These are phyloP conservation scores for Trypanosoma brucei DNA, from an alignment of 208 protist genomes.

Conservation along the genomic window DNA sequence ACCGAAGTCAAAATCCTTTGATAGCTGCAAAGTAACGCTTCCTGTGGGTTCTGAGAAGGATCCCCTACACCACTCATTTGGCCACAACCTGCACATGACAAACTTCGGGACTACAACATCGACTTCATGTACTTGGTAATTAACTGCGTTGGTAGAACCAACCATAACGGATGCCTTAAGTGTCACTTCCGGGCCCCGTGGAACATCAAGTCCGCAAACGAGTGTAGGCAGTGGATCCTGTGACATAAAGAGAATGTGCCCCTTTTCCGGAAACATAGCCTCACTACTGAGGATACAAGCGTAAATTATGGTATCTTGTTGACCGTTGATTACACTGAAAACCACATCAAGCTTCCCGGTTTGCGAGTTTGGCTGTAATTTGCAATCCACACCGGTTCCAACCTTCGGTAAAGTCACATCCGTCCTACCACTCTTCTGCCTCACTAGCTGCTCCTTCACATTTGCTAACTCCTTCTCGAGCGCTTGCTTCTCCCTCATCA, in stretches of 20 bases:
- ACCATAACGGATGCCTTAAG: conserved; percentile 83
- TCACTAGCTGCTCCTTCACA: conserved; percentile 63
- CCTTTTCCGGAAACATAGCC: conserved; percentile 27
- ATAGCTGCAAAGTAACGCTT: conserved; percentile 46
- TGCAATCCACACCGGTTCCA: conserved; percentile 37
- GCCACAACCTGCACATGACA: conserved; percentile 58
- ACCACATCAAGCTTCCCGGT: conserved; percentile 33
- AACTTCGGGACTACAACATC: conserved; percentile 75
- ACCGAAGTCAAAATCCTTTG: conserved; percentile 30
- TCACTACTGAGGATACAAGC: conserved; percentile 68
- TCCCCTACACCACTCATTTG: conserved; percentile 11
- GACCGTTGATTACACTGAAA: conserved; percentile 28
- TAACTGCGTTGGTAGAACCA: conserved; percentile 44
- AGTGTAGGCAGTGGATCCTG: conserved; percentile 41
- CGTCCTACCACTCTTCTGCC: conserved; percentile 38
- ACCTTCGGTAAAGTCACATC: conserved; percentile 60
- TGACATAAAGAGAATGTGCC: conserved; percentile 35
- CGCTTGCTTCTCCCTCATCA: conserved; percentile 59
- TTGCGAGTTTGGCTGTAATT: conserved; percentile 24
- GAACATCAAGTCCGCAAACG: conserved; percentile 47
- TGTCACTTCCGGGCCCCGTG: conserved; percentile 45
- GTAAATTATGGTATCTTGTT: conserved; percentile 56
- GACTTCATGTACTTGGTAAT: conserved; percentile 85
- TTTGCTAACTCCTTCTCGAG: conserved; percentile 74
- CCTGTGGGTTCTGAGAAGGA: conserved; percentile 27